A percentile compares a stretch with the other conserved stretches of the same genome.
These are phyloP conservation scores for Suillus brevipes DNA, from an alignment of 768 basidiomycete species.

Conservation along the genomic window DNA sequence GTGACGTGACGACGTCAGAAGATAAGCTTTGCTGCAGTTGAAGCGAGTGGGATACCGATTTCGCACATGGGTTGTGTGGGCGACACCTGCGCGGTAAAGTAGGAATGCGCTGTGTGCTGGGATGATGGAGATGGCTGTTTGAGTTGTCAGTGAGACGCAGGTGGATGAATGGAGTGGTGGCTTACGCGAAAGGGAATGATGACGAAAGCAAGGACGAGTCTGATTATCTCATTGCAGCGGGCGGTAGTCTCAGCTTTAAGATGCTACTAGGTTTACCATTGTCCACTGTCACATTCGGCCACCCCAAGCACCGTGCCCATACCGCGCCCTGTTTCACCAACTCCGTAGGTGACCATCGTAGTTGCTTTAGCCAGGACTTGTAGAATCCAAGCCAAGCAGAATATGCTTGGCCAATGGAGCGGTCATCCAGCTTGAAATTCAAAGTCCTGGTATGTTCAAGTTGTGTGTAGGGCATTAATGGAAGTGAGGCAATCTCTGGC, in stretches of 20 bases:
- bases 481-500: slow-evolving; percentile 41
- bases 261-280: slow-evolving; percentile 18
- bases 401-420: slow-evolving; percentile 52
- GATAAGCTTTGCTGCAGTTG: slow-evolving; percentile 60
- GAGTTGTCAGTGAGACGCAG: slow-evolving; percentile 45
- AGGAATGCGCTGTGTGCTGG: slow-evolving; percentile 50
- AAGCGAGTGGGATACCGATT: slow-evolving; percentile 44
- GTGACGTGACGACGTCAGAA: slow-evolving; percentile 56
- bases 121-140: slow-evolving; percentile 18
- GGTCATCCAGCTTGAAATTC: slow-evolving; percentile 29
- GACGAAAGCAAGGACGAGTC: slow-evolving; percentile 44
- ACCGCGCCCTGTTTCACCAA: slow-evolving; percentile 39
- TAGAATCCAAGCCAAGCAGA: slow-evolving; percentile 61
- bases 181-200: slow-evolving; percentile 51
- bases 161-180: not conserved
- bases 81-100: slow-evolving; percentile 40
- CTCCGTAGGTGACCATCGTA: slow-evolving; percentile 40
- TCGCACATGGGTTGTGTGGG: slow-evolving; percentile 26
- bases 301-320: slow-evolving; percentile 2
- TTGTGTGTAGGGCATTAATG: slow-evolving; percentile 35
- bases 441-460: slow-evolving; percentile 29
- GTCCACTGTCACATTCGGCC: not conserved
- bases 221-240: slow-evolving; percentile 30
- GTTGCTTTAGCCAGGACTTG: slow-evolving; percentile 37
- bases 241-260: slow-evolving; percentile 26